Conservation (phyloP, 1,284 basidiomycete genomes). For the Microstroma glucosiphilum region DNA sequence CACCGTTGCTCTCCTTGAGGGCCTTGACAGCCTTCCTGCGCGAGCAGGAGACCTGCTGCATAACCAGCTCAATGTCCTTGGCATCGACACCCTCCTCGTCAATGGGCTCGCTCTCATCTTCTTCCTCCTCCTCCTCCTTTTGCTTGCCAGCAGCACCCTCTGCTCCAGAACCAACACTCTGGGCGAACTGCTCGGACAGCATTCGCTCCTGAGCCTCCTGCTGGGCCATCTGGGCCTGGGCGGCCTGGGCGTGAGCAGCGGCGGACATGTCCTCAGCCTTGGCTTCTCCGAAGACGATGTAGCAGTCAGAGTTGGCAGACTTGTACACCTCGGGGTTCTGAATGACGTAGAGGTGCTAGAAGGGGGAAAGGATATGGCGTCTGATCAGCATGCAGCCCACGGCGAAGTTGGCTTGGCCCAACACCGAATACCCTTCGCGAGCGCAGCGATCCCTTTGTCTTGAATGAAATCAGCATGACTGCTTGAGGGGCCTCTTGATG, state of each 20-base stretch:
- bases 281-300: slow-evolving; percentile 98
- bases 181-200: slow-evolving; percentile 48
- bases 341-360: slow-evolving; percentile 81
- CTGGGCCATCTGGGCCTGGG: slow-evolving; percentile 68
- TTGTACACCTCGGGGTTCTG: slow-evolving; percentile 95
- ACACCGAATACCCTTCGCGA: no score
- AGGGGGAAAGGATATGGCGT: neutral
- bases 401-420: no score
- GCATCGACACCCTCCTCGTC: slow-evolving; percentile 62
- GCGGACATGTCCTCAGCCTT: slow-evolving; percentile 91
- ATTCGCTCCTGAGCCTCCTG: slow-evolving; percentile 61
- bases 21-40: slow-evolving; percentile 51
- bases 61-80: slow-evolving; percentile 87
- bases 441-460: no score
- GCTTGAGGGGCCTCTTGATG: no score
- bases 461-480: no score
- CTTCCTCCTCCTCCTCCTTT: slow-evolving; percentile 48
- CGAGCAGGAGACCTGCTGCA: slow-evolving; percentile 62
- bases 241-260: slow-evolving; percentile 72
- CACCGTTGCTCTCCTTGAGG: slow-evolving; percentile 49
- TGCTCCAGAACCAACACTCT: slow-evolving; percentile 8
- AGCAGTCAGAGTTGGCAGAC: slow-evolving; percentile 90
- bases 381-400: no score
- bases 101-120: slow-evolving; percentile 47
- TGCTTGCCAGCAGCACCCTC: slow-evolving; percentile 4